Percentiles rank a stretch among this genome's conserved stretches.
Conservation (phyloP, 352 stramenopile species). For the Pythium periplocum region DNA sequence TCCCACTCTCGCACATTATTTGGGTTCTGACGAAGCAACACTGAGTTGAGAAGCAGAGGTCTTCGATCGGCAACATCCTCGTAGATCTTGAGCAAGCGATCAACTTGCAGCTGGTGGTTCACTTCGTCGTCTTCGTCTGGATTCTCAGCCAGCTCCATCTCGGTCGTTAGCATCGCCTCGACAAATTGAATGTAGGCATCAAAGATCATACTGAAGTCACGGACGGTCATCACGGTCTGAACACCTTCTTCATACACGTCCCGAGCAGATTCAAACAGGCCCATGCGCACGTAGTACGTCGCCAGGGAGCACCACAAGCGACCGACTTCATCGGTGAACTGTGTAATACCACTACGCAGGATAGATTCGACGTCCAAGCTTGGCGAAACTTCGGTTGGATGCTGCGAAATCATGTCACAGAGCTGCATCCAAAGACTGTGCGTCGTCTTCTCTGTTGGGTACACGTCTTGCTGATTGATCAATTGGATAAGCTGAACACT, state of each 20-base stretch:
- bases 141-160: constrained; percentile 87
- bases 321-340: constrained; percentile 96
- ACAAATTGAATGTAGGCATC: constrained; percentile 99
- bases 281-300: constrained; percentile 96
- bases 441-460: constrained; percentile 47
- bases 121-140: constrained; percentile 43
- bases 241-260: constrained; percentile 95
- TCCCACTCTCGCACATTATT: constrained; percentile 98
- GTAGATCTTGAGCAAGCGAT: constrained; percentile 82
- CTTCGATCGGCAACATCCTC: constrained; percentile 93
- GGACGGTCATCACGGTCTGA: constrained; percentile 65
- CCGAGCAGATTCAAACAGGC: constrained; percentile 95
- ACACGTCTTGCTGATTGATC: constrained; percentile 22
- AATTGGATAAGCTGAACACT: constrained; percentile 25
- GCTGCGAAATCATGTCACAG: constrained; percentile 93
- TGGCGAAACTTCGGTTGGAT: constrained; percentile 87
- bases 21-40: constrained; percentile 98
- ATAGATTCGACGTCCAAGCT: constrained; percentile 95
- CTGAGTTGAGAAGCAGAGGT: constrained; percentile 92
- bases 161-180: constrained; percentile 94
- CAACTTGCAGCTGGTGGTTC: constrained; percentile 63
- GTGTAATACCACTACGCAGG: constrained; percentile 88
- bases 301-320: constrained; percentile 97
- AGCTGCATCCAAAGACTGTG: constrained; percentile 98
- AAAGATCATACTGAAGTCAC: constrained; percentile 99